Evolutionary conservation across 106 monocot species (phyloP), one percentile per base, ranked within the genome.

Genomic region (Apostasia ramifera): DNA sequence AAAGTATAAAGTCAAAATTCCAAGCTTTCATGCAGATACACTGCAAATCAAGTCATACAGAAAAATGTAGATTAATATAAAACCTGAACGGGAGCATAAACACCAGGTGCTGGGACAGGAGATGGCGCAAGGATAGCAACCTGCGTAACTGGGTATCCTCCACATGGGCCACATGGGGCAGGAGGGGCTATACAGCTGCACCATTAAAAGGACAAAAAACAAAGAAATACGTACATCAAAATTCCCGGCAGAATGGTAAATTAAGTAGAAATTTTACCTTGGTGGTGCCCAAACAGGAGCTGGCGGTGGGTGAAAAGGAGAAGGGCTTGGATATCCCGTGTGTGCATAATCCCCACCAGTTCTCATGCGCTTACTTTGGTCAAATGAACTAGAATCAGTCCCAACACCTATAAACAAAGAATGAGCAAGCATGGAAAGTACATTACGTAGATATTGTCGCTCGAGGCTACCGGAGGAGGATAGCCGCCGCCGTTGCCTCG

Each of bases 71-170:
- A n/a, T n/a, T n/a, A n/a, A n/a, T n/a, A n/a, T n/a, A n/a, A n/a
- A 6, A 94, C 94, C 88, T 83, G 94, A 74, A 91, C 76, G 73
- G 88, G 88, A 66, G 91, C 88, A 83, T 88, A 91, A 71, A 82
- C 88, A 74, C 70, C 72, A 9, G 85, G 85, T 42, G 82, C 57
- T 68, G 88, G 77, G 67, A 91, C 61, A 59, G 94, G 87, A 77
- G 85, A 38, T 68, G 94, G 85, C n/a, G 83, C 45, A 59, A 85
- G 85, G 47, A 91, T 38, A 40, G 85, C 48, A 0, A 94, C 73
- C 57, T 73, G 91, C 49, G 85, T 68, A 46, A 88, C 73, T 12
- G 83, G 79, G 75, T 94, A 94, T 26, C 81, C 83, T 66, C 76
- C 85, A 75, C 90, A 94, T 61, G 87, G 90, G 69, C 86, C 88